A percentile compares a stretch with the other conserved stretches of the same genome.
Evolutionary conservation across 179 eudicot species (phyloP).

Genomic region (Beta macrorhiza): DNA sequence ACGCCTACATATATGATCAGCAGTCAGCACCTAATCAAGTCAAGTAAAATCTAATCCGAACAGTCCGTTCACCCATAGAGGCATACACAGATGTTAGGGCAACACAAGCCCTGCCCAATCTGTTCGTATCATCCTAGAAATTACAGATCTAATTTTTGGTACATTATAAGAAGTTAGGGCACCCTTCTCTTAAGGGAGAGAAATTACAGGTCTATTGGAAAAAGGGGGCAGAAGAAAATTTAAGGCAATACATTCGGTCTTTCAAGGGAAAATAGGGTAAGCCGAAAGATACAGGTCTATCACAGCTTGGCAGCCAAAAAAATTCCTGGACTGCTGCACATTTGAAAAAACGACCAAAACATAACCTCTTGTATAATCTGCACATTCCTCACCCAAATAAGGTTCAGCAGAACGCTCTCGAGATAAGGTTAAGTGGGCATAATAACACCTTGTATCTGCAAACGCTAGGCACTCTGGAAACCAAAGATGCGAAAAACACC

Average conservation of each 20-base stretch:
- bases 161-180: too few species aligned
- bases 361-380: not conserved
- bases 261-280: not conserved
- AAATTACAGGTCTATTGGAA: too few species aligned
- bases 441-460: not conserved
- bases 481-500: constrained; percentile 93
- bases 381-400: too few species aligned
- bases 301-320: not conserved
- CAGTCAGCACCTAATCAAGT: not conserved
- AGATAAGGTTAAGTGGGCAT: not conserved
- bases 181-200: too few species aligned
- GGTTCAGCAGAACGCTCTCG: not conserved
- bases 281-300: not conserved
- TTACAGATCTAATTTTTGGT: not conserved
- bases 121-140: not conserved
- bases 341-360: not conserved
- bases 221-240: too few species aligned
- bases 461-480: constrained; percentile 66
- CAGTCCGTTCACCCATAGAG: not conserved
- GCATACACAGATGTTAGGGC: not conserved
- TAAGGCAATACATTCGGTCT: too few species aligned
- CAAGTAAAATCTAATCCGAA: not conserved
- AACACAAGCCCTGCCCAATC: not conserved
- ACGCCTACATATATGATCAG: not conserved
- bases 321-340: not conserved